Evolutionary conservation across 2,329 filamentous ascomycete genomes (phyloP).

Genomic region (Xylogone sp.): DNA sequence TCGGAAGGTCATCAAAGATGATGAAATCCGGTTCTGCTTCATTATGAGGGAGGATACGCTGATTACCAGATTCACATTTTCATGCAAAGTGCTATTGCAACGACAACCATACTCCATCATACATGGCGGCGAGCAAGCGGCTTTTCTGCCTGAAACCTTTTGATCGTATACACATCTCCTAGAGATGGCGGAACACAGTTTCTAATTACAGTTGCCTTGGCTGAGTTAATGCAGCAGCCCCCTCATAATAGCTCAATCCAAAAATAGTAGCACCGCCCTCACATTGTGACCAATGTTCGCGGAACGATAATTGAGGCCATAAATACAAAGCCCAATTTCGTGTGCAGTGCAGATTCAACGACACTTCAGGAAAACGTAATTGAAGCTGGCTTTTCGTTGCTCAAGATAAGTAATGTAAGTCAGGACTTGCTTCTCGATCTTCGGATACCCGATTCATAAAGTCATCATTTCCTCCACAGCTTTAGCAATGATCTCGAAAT

Average conservation of each 20-base stretch:
- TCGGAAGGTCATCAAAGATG: constrained; percentile 69
- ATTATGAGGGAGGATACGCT: constrained; percentile 39
- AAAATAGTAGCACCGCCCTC: constrained; percentile 92
- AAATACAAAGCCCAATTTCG: constrained; percentile 70
- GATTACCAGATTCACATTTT: background rate
- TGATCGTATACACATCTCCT: constrained; percentile 97
- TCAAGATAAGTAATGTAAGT: constrained; percentile 81
- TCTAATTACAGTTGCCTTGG: constrained; percentile 85
- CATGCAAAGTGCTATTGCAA: background rate
- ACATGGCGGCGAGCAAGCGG: constrained; percentile 47
- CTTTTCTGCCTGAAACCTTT: constrained; percentile 96
- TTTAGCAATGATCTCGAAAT: constrained; percentile 73
- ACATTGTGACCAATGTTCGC: constrained; percentile 51
- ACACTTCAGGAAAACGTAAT: constrained; percentile 84
- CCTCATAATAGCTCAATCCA: constrained; percentile 82
- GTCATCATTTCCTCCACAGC: constrained; percentile 82
- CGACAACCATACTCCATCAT: too few relatives aligned
- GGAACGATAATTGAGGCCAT: constrained; percentile 81
- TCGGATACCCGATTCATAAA: constrained; percentile 72
- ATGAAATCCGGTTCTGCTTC: constrained; percentile 95
- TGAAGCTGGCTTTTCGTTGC: constrained; percentile 77
- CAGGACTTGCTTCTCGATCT: constrained; percentile 64
- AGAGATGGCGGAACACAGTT: constrained; percentile 83
- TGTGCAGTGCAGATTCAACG: constrained; percentile 76
- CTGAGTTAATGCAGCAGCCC: background rate